Evolutionary conservation across 768 basidiomycete species (phyloP).

Genomic region (Mycena olivaceomarginata): DNA sequence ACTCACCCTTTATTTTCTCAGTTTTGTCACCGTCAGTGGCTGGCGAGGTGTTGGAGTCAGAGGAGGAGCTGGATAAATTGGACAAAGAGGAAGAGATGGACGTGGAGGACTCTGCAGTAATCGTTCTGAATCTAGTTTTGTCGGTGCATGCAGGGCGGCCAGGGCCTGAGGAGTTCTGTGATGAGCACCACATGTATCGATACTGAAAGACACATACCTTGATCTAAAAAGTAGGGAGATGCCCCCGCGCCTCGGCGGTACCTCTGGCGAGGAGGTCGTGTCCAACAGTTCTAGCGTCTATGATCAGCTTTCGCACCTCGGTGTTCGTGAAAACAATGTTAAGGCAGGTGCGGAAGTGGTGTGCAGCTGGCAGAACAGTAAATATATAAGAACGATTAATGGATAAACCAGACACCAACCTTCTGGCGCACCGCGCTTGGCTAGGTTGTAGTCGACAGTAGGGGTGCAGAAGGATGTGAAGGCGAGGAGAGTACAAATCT

Average conservation of each 20-base stretch:
- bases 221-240: constrained; percentile 84
- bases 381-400: constrained; percentile 19
- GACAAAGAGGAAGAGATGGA: constrained; percentile 17
- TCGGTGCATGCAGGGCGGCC: constrained; percentile 50
- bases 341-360: constrained; percentile 91
- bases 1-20: constrained; percentile 18
- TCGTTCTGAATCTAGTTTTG: constrained; percentile 12
- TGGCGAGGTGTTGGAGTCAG: not conserved
- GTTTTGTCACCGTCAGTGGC: constrained; percentile 50
- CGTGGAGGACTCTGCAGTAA: constrained; percentile 16
- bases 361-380: constrained; percentile 72
- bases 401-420: too few species aligned
- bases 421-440: constrained; percentile 72
- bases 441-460: constrained; percentile 44
- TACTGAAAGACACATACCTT: constrained; percentile 52
- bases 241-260: constrained; percentile 79
- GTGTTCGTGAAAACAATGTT: constrained; percentile 94
- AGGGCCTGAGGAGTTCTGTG: constrained; percentile 48
- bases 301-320: constrained; percentile 92
- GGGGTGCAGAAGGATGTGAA: constrained; percentile 33
- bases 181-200: constrained; percentile 18
- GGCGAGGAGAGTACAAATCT: constrained; percentile 63
- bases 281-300: constrained; percentile 85
- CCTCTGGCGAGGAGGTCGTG: constrained; percentile 89
- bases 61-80: constrained; percentile 23